A percentile compares a stretch with the other conserved stretches of the same genome.
Conservation (phyloP, 108 stramenopile species). For the Schizochytrium sp. region DNA sequence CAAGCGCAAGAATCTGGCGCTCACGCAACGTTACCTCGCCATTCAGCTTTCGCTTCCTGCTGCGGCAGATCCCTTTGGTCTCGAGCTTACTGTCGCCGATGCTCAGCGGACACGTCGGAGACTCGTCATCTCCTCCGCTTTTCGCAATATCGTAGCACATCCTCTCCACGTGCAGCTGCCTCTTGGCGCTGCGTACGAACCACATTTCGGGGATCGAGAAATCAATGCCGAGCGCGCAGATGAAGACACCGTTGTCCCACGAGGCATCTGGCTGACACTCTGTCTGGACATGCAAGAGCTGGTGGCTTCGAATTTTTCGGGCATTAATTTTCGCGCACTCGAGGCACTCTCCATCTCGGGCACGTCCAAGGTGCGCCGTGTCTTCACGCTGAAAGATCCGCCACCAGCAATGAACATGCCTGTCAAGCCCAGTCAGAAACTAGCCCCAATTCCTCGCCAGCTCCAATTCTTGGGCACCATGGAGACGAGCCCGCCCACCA, state of each 20-base stretch:
- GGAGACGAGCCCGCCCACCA: background rate
- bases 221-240: background rate
- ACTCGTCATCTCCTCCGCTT: background rate
- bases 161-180: background rate
- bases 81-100: background rate
- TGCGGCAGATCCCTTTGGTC: background rate
- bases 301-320: background rate
- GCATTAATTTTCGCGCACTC: background rate
- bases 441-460: background rate
- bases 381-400: constrained; percentile 3
- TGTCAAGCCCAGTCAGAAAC: no score
- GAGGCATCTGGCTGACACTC: background rate
- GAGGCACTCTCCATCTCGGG: background rate
- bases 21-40: background rate
- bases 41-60: background rate
- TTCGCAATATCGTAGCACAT: background rate
- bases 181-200: background rate
- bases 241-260: background rate
- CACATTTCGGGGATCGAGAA: background rate
- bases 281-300: constrained; percentile 1
- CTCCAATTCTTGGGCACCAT: background rate
- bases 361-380: background rate
- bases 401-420: background rate
- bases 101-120: background rate
- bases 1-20: background rate